Evolutionary conservation across 2,329 filamentous ascomycete genomes (phyloP).

Genomic region (Neopestalotiopsis sp.): DNA sequence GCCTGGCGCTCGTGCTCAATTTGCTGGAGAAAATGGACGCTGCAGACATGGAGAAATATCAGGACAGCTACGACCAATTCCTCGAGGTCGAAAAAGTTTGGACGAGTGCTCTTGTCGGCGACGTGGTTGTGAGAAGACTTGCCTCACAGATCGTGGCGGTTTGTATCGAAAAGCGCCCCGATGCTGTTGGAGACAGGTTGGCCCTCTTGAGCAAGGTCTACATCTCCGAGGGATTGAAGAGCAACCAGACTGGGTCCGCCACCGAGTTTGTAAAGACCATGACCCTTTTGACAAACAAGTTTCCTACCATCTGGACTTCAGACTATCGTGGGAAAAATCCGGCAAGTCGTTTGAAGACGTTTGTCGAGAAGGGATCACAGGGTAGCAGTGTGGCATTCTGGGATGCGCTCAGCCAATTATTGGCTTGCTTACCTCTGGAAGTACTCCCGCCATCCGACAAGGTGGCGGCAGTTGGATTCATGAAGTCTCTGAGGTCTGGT

Average conservation of each 20-base stretch:
- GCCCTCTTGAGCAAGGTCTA: conserved; percentile 62
- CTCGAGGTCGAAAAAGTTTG: conserved; percentile 71
- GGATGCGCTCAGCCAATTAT: conserved; percentile 67
- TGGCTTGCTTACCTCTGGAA: conserved; percentile 60
- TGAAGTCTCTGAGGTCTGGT: conserved; percentile 72
- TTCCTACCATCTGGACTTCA: conserved; percentile 77
- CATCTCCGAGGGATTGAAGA: conserved; percentile 75
- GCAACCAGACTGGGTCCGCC: conserved; percentile 75
- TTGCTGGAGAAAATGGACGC: conserved; percentile 54
- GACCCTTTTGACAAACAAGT: conserved; percentile 64
- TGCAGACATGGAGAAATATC: conserved; percentile 63
- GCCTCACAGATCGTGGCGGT: conserved; percentile 56
- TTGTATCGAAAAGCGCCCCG: conserved; percentile 52
- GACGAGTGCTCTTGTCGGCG: conserved; percentile 69
- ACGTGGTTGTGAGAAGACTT: conserved; percentile 55
- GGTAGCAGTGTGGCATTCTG: conserved; percentile 76
- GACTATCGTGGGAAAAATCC: conserved; percentile 58
- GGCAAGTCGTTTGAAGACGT: conserved; percentile 66
- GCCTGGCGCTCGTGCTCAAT: conserved; percentile 59
- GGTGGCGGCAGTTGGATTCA: conserved; percentile 63
- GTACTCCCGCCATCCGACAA: conserved; percentile 54
- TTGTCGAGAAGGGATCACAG: conserved; percentile 85
- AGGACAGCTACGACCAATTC: conserved; percentile 67
- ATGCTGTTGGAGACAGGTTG: conserved; percentile 54
- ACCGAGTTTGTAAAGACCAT: conserved; percentile 73